Percentiles rank a stretch among this genome's conserved stretches.
phyloP scores from a whole-genome alignment of 2,329 filamentous ascomycete species.

The Diaporthe citri region DNA sequence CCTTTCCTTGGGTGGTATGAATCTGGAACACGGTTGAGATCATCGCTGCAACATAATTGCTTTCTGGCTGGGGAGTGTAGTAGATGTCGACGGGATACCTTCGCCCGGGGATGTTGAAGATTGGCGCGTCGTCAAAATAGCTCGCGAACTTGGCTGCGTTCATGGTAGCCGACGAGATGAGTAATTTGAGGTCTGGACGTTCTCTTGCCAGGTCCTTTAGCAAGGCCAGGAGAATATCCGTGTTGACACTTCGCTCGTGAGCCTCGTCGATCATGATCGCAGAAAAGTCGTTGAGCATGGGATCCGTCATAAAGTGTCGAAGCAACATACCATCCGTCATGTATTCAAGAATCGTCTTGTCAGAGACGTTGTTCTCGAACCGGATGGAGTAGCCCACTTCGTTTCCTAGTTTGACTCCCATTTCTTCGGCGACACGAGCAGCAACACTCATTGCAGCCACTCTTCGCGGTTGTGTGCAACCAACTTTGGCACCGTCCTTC shows the following conservation, averaged over 20 bases:
- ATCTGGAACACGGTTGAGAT: constrained; percentile 97
- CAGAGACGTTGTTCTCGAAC: constrained; percentile 91
- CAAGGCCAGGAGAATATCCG: constrained; percentile 89
- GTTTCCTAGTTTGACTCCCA: constrained; percentile 88
- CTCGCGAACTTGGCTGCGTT: constrained; percentile 92
- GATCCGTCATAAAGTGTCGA: constrained; percentile 90
- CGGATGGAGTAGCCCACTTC: constrained; percentile 96
- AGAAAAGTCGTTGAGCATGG: constrained; percentile 84
- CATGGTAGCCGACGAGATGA: constrained; percentile 95
- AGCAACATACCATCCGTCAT: constrained; percentile 98
- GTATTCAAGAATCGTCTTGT: constrained; percentile 93
- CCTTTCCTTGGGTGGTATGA: constrained; percentile 85
- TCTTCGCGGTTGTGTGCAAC: constrained; percentile 93
- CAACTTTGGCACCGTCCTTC: constrained; percentile 85
- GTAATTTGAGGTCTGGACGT: constrained; percentile 85
- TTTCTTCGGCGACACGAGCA: constrained; percentile 94
- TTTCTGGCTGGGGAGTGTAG: constrained; percentile 90
- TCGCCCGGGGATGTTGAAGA: constrained; percentile 93
- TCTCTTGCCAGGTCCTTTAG: constrained; percentile 89
- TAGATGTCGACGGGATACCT: constrained; percentile 92
- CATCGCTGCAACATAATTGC: constrained; percentile 91
- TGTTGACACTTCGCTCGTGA: constrained; percentile 92
- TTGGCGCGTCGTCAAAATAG: constrained; percentile 93
- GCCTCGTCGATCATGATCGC: constrained; percentile 97
- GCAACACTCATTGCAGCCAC: constrained; percentile 98